Evolutionary conservation across 2,329 filamentous ascomycete genomes (phyloP).

Genomic region (Monosporascus ibericus): DNA sequence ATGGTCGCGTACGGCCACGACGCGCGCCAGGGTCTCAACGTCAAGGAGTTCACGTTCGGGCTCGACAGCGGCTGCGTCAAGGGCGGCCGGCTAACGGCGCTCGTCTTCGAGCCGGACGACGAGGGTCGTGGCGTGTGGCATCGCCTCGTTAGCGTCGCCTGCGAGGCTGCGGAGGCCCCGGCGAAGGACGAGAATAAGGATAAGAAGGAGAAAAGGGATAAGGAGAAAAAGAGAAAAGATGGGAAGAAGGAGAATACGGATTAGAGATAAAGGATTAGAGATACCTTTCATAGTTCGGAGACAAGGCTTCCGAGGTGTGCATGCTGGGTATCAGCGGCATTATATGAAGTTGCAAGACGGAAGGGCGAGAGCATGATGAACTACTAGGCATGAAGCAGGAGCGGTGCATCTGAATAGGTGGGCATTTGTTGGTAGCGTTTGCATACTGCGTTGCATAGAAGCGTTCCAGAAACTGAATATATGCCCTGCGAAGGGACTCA

Average conservation of each 20-base stretch:
- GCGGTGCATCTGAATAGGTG: no score
- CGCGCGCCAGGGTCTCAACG: constrained; percentile 58
- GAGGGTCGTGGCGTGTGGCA: constrained; percentile 19
- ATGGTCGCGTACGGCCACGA: constrained; percentile 89
- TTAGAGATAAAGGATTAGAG: constrained; percentile 1
- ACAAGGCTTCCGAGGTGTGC: no score
- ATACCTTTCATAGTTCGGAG: no score
- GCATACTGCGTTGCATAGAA: no score
- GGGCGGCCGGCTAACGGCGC: constrained; percentile 68
- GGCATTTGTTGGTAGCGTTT: no score
- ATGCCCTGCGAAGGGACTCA: no score
- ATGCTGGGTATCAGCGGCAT: no score
- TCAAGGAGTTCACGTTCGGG: constrained; percentile 68
- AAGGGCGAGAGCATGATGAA: no score
- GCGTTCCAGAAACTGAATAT: no score
- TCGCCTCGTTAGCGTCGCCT: constrained; percentile 15
- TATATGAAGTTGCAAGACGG: no score
- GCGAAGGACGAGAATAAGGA: constrained; percentile 2
- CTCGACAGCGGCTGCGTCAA: constrained; percentile 78
- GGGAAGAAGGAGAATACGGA: constrained; percentile 3
- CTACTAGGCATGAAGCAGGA: no score
- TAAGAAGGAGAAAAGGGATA: neutral
- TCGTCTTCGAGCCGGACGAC: constrained; percentile 58
- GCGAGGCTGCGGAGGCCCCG: constrained; percentile 3
- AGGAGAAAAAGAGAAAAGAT: constrained; percentile 1